Percentiles rank a stretch among this genome's conserved stretches.
Conservation (phyloP, 139 green algal species). For the Edaphochlamys debaryana region DNA sequence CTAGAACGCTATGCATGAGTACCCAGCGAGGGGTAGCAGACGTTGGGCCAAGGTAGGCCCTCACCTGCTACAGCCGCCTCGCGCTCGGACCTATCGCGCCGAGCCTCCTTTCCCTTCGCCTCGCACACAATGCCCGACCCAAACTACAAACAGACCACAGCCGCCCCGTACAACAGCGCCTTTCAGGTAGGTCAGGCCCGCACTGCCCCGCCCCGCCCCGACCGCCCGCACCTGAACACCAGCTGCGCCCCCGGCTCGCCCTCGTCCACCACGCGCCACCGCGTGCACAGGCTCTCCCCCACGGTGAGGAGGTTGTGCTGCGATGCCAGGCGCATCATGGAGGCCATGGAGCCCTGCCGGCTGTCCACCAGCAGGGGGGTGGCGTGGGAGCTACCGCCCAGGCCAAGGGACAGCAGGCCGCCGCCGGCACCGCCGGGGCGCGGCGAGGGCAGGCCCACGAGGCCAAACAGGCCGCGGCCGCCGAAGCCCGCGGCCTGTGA, state of each 20-base stretch:
- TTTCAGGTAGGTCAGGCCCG: too few species aligned
- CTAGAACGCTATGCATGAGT: too few species aligned
- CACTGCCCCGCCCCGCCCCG: too few species aligned
- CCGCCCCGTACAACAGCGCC: too few species aligned
- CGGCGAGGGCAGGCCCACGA: conserved; percentile 15
- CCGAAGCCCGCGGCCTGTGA: too few species aligned
- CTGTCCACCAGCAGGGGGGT: neutral
- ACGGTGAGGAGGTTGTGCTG: conserved; percentile 36
- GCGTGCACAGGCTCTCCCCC: conserved; percentile 26
- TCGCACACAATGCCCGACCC: too few species aligned
- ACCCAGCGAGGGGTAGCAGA: too few species aligned
- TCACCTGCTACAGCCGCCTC: too few species aligned
- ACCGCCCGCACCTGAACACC: conserved; percentile 42
- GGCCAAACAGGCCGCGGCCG: conserved; percentile 4
- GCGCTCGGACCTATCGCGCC: too few species aligned
- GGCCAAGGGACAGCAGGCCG: conserved; percentile 10
- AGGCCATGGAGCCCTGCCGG: conserved; percentile 8
- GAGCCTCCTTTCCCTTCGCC: too few species aligned
- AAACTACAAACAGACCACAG: too few species aligned
- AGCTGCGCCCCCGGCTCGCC: conserved; percentile 22
- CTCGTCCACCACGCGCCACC: conserved; percentile 38
- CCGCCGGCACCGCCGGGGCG: neutral
- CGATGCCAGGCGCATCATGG: conserved; percentile 38
- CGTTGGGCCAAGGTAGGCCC: too few species aligned
- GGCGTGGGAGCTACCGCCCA: neutral